Base-by-base conservation (phyloP, 2,329 filamentous ascomycete genomes). In the Aspergillus udagawae region DNA sequence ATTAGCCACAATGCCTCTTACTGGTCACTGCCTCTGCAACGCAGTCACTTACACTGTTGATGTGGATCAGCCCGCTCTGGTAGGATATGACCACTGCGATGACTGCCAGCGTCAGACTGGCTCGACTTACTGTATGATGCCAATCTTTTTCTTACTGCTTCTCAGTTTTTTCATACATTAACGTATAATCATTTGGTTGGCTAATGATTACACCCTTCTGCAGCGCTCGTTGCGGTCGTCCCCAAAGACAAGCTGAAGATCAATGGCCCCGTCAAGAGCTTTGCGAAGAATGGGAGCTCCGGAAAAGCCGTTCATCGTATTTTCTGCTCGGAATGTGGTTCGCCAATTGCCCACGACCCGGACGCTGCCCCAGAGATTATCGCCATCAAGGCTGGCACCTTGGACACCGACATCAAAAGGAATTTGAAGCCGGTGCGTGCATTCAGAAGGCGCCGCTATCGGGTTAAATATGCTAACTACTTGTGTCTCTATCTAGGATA, bases 41-140 rank as follows among this genome's bases (percentile, higher is more conserved):
- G 82, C 83, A 67, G 83, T 88, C 75, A 89, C 86, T 70, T 92
- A 91, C 81, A 81, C 81, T 69, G 80, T 82, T 64, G 72, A 83
- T 60, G 67, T 72, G 58, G 77, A 77, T 20, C 58, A 60, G 17
- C 74, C 77, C 10, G 59, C 70, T 9, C 41, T 73, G 14, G 76
- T 83, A 52, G 86, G 82, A 62, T 88, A 89, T 72, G 87, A 89
- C 70, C 86, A 89, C 79, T 89, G 86, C 67, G 86, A 89, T 69
- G 86, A 88, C 75, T 89, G 86, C 80, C 86, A 89, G 75, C 85
- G 86, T 68, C 86, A 89, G 76, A 82, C 76, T 52, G 86, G 86
- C 62, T 88, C 85, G 20, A 87, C 86, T 57, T 89, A 89, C 74
- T 88, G 72, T 74, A 60, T 17, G 65, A 55, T 29, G 47, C 21